Evolutionary conservation across 139 green algal genomes (phyloP), one percentile per base, ranked within the genome.

Genomic region (Coccomyxa sp.): DNA sequence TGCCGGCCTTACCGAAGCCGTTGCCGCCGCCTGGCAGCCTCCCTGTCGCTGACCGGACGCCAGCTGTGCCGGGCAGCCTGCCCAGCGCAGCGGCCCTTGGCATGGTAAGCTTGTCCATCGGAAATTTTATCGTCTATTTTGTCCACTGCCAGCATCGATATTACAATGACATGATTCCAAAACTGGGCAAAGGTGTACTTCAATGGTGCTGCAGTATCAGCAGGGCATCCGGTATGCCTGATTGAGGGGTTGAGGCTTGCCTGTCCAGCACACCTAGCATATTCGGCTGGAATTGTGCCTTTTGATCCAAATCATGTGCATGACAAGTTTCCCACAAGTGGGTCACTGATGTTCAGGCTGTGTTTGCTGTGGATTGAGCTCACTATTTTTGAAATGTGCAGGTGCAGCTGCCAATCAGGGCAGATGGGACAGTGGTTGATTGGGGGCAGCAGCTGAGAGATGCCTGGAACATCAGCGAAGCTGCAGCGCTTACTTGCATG

Each of bases 381-480:
- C 38, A 51, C 38, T 59, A 51, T 51, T 51, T 11, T 7, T 51
- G 7, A 7, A 51, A 7, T 51, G 82, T 79, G 0, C 78, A 90
- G 21, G 87, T 86, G 81, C 81, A 25, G 17, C 82, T 85, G 45
- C 85, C 85, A 0, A 30, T n/a, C 51, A n/a, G 81, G 17, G 25
- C 13, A 27, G 67, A 79, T 51, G 76, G 81, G 25, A 30, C 67
- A 10, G 80, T 84, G 31, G 66, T 87, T 14, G 86, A 92, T 81
- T 92, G 88, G 88, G 86, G 79, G n/a, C 79, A 81, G 0, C 0
- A 58, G 7, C 81, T 92, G 11, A 27, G 79, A 13, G 57, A 58
- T 11, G 77, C 80, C 1, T 92, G 88, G 90, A 31, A 85, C 76
- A 83, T 87, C 68, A 81, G 58, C 45, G 90, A 93, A 85, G 12